Conservation (phyloP, 2,329 filamentous ascomycete species). For the Verticillium nonalfalfae region DNA sequence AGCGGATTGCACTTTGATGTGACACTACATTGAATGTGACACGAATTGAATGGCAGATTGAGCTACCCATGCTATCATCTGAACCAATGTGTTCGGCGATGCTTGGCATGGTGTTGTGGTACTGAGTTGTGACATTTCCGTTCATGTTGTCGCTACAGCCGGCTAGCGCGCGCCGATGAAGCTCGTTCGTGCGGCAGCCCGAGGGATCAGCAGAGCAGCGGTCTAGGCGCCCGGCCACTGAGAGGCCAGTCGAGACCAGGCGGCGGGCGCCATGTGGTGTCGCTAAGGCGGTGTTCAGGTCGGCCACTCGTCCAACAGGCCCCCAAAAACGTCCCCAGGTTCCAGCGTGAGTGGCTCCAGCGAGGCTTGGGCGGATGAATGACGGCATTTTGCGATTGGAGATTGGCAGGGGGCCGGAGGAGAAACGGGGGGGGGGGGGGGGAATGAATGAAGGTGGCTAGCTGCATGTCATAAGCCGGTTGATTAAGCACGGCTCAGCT, state of each 20-base stretch:
- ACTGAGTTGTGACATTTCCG: neutral
- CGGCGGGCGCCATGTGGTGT: neutral
- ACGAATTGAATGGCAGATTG: neutral
- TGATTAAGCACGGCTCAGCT: neutral
- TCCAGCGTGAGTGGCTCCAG: neutral
- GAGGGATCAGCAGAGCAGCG: neutral
- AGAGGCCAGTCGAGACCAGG: neutral
- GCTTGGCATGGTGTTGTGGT: neutral
- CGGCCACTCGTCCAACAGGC: neutral
- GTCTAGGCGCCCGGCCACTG: neutral
- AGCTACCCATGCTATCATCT: too few species aligned
- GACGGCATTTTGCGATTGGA: constrained; percentile 1
- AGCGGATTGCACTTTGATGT: constrained; percentile 5
- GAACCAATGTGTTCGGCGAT: neutral
- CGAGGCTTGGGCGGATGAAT: neutral
- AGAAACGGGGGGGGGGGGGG: neutral
- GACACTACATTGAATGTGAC: neutral
- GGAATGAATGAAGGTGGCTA: neutral
- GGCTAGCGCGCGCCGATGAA: neutral
- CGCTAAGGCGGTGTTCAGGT: neutral
- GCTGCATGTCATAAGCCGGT: neutral
- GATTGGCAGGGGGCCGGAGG: neutral
- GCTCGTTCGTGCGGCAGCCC: neutral
- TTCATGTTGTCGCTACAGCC: neutral
- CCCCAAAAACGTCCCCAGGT: neutral